Conservation (phyloP, 2,329 filamentous ascomycete genomes). For the Phymatotrichopsis omnivora region DNA sequence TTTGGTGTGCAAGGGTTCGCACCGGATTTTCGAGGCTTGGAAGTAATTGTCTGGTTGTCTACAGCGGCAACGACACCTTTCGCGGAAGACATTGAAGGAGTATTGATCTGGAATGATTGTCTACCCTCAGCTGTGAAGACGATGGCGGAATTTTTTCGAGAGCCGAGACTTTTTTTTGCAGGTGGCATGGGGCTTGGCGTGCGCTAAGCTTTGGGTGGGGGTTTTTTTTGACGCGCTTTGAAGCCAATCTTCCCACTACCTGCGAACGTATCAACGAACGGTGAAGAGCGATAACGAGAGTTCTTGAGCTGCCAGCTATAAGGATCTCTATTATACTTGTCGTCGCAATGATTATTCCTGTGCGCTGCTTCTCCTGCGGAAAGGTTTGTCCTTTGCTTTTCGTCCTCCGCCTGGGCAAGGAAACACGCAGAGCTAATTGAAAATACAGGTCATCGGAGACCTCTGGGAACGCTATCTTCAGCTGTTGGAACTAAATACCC, state of each 20-base stretch:
- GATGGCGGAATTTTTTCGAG: background rate
- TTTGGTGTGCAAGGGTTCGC: background rate
- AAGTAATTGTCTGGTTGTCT: no score
- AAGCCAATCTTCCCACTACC: background rate
- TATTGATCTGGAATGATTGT: no score
- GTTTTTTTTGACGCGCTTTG: background rate
- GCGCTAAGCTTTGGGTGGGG: conserved; percentile 12
- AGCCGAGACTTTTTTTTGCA: background rate
- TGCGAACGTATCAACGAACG: conserved; percentile 1
- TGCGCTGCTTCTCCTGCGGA: conserved; percentile 97
- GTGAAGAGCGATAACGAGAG: background rate
- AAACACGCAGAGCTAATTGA: conserved; percentile 21
- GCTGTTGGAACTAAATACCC: conserved; percentile 66
- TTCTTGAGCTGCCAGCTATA: no score
- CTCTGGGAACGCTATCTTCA: conserved; percentile 94
- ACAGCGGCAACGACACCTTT: conserved; percentile 4
- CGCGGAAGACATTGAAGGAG: conserved; percentile 17
- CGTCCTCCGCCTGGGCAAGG: conserved; percentile 8
- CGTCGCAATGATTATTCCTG: conserved; percentile 87
- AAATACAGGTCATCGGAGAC: conserved; percentile 75
- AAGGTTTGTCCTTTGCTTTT: conserved; percentile 55
- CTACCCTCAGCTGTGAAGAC: no score
- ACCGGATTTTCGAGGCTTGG: conserved; percentile 4
- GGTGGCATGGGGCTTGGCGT: background rate
- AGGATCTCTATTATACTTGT: no score